Percentiles rank a stretch among this genome's conserved stretches.
Conservation (phyloP, 345 rosid species). For the Euphorbia pulcherrima region DNA sequence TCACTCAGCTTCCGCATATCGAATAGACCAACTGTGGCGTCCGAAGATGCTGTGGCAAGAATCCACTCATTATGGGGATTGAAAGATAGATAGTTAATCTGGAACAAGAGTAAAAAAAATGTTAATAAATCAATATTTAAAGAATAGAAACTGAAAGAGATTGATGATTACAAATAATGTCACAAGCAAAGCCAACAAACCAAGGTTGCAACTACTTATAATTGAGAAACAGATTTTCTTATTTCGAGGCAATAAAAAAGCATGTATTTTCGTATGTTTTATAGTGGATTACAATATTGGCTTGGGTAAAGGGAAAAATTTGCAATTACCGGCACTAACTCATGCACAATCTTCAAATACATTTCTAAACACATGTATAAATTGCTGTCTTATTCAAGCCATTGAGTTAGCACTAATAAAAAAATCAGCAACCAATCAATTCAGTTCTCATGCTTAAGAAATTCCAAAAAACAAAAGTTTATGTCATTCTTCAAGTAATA, state of each 20-base stretch:
- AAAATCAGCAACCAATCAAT: background rate
- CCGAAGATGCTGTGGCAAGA: slow-evolving; percentile 90
- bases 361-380: background rate
- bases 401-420: background rate
- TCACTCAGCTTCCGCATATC: slow-evolving; percentile 67
- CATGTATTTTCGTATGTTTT: too few species aligned
- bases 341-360: background rate
- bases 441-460: background rate
- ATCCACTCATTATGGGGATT: slow-evolving; percentile 83
- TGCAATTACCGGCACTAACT: background rate
- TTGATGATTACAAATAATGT: background rate
- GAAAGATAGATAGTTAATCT: slow-evolving; percentile 85
- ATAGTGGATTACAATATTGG: too few species aligned
- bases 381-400: background rate
- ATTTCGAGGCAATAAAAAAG: background rate
- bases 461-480: background rate
- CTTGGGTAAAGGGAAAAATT: too few species aligned
- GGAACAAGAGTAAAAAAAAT: slow-evolving; percentile 15
- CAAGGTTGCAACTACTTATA: background rate
- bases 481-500: background rate
- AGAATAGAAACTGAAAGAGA: background rate
- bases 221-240: background rate
- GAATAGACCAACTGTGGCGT: slow-evolving; percentile 70
- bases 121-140: background rate
- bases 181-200: background rate